Percentiles rank a stretch among this genome's conserved stretches.
These are phyloP conservation scores for Akanthomyces muscarius DNA, from an alignment of 2,329 filamentous ascomycete species.

Conservation along the genomic window DNA sequence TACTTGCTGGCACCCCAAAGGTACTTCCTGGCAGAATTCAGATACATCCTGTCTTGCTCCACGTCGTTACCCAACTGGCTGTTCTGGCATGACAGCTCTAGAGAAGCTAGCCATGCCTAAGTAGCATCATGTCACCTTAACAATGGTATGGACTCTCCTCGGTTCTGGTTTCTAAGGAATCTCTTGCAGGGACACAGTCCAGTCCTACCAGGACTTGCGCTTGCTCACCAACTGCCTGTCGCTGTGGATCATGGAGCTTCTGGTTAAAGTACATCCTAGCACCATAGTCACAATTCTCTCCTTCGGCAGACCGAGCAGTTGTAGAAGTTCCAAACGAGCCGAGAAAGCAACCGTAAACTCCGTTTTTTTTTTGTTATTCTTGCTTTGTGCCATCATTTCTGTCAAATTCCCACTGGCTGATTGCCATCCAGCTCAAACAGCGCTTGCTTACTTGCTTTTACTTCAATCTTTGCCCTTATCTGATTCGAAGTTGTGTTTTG, in stretches of 20 bases:
- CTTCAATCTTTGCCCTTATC: not conserved
- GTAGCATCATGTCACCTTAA: no score
- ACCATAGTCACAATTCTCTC: not conserved
- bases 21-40: not conserved
- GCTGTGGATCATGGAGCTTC: not conserved
- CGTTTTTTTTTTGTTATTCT: not conserved
- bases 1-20: slow-evolving; percentile 1
- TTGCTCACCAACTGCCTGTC: not conserved
- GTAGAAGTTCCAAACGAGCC: not conserved
- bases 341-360: not conserved
- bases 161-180: no score
- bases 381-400: not conserved
- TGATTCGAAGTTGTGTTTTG: not conserved
- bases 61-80: not conserved
- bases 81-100: no score
- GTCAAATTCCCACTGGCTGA: not conserved
- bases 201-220: not conserved
- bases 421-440: not conserved
- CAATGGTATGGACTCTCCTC: no score
- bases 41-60: not conserved
- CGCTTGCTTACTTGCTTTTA: not conserved
- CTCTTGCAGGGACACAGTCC: not conserved
- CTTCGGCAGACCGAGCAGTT: not conserved
- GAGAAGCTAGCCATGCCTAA: no score
- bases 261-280: not conserved